Evolutionary conservation across 1,284 basidiomycete genomes (phyloP), one percentile per base, ranked within the genome.

Genomic region (Coriolopsis trogii): DNA sequence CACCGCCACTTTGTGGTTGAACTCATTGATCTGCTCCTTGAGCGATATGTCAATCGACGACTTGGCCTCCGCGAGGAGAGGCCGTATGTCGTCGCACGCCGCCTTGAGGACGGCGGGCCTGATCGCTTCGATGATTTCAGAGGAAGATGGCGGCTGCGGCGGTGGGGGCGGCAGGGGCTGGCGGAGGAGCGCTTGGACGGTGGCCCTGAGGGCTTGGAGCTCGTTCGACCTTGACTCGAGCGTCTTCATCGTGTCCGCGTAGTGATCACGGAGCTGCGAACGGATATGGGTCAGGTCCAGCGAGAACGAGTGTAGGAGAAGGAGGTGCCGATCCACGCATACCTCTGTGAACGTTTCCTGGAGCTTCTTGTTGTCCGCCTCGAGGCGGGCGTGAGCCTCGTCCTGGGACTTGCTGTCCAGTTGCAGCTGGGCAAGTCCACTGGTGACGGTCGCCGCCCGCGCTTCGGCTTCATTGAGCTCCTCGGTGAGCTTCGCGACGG

Each of bases 71-170:
- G 66, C 58, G 10, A 83, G 61, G 9, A 73, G 62, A 1, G 74
- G 68, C 38, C 61, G 50, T 16, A 81, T 66, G 15, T 70, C 69
- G 1, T 72, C 60, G 18, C 69, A 75, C 20, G 79, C 67, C 8
- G 70, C 63, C 25, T 70, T 63, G 2, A 71, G 50, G 13, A 83
- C 57, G 1, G 70, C 67, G 18, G 73, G 72, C 21, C 73, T 65
- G 42, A 83, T 64, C 12, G 69, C 59, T 23, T 72, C 60, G 8
- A 78, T 45, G 47, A 84, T 66, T 44, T 74, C 69, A n/a, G 78
- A 74, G 0, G 68, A 53, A 4, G 76, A 67, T 2, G 74, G 68
- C 18, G 70, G 61, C 5, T 65, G 58, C 10, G 55, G 33, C 13
- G 62, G 49, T 31, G 67, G 60, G 12, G 53, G 54, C 36, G 61